Evolutionary conservation across 2,329 filamentous ascomycete species (phyloP), one percentile per base, ranked within the genome.

Genomic region (Curvularia verruculosa): DNA sequence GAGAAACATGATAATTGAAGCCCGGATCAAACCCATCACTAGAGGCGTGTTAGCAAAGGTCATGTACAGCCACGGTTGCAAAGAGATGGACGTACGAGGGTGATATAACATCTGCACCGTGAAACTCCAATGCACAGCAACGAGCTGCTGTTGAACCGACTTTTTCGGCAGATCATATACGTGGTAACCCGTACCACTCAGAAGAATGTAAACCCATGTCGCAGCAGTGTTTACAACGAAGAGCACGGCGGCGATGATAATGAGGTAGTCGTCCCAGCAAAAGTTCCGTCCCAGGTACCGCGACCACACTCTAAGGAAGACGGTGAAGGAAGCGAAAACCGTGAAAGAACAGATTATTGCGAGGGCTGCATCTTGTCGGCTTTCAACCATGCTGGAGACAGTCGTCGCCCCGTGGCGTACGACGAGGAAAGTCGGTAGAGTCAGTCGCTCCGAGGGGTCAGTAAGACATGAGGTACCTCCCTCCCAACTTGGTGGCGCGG

Each of bases 31-130:
- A n/a, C 70, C 69, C 66, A 77, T 72, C 49, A 75, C 60, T 56
- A 37, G 3, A 28, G 18, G 10, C 4, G 23, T 28, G 55, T 60
- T 28, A 60, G 58, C 37, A 7, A 13, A 23, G 29, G 12, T 37
- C 5, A 19, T n/a, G n/a, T 15, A 15, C 34, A 36, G 9, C 1
- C 3, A 34, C 21, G 12, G n/a, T 13, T n/a, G 0, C 15, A 19
- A 23, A 26, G 13, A 46, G 5, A 31, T 40, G 8, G 10, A 57
- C 50, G 21, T 49, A 60, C 58, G 43, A 8, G 75, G 75, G 43
- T 77, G 74, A 52, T 77, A 77, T 37, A 76, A 56, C 67, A 77
- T 67, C 41, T 77, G 75, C 7, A 76, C 69, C 2, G 72, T 67
- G 40, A 76, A 74, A 48, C 65, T 74, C 72, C 73, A 76, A 52